Evolutionary conservation across 2,329 filamentous ascomycete species (phyloP).

Genomic region (Aspergillus transmontanensis): DNA sequence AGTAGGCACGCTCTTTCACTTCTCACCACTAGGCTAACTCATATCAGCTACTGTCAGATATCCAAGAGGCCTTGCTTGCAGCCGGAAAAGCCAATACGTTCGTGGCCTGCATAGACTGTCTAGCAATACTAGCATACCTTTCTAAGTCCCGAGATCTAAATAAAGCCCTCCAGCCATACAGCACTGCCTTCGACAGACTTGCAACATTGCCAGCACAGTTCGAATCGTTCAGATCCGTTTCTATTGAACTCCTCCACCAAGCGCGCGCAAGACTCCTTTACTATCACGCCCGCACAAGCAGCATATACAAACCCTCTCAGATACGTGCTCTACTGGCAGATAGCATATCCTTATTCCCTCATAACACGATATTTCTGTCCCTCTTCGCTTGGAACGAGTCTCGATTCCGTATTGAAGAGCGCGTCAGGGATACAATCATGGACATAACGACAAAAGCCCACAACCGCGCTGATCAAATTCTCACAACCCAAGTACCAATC

Average conservation of each 20-base stretch:
- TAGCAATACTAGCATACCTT: constrained; percentile 70
- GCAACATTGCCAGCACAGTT: constrained; percentile 45
- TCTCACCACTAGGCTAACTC: constrained; percentile 49
- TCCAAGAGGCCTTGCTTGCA: constrained; percentile 60
- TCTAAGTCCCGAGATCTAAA: constrained; percentile 41
- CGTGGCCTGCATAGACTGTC: constrained; percentile 60
- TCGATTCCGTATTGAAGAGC: constrained; percentile 72
- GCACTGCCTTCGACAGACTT: constrained; percentile 48
- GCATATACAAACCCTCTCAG: constrained; percentile 68
- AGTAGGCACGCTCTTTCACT: constrained; percentile 21
- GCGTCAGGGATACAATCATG: constrained; percentile 68
- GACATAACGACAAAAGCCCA: constrained; percentile 31
- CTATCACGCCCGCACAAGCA: constrained; percentile 63
- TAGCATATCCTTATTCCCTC: constrained; percentile 68
- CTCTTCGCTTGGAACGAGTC: constrained; percentile 75
- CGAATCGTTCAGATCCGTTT: constrained; percentile 32
- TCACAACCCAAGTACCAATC: constrained; percentile 35
- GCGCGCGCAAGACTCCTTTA: constrained; percentile 67
- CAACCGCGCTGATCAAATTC: constrained; percentile 17
- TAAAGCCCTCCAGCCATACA: constrained; percentile 42
- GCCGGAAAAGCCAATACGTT: constrained; percentile 53
- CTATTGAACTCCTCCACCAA: constrained; percentile 68
- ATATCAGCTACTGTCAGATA: constrained; percentile 56
- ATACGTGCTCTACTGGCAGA: constrained; percentile 64
- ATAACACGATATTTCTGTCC: constrained; percentile 74